A percentile compares a stretch with the other conserved stretches of the same genome.
Conservation (phyloP, 352 stramenopile genomes). For the Globisporangium canariense region DNA sequence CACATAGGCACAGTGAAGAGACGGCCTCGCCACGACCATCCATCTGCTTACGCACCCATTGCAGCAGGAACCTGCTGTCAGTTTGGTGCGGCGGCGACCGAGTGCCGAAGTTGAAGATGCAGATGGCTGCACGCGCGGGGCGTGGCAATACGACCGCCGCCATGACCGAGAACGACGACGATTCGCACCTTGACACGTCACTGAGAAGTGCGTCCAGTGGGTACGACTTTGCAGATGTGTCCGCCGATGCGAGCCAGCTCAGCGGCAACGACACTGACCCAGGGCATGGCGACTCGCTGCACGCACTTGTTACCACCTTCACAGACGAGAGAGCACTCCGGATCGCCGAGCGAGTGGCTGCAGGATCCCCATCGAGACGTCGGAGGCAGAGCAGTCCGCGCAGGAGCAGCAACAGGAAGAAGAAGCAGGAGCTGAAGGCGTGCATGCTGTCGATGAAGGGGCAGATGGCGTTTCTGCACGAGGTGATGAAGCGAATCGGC, state of each 20-base stretch:
- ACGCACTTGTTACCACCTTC: background rate
- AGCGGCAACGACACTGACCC: background rate
- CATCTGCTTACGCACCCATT: background rate
- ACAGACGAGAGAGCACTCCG: background rate
- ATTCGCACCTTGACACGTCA: background rate
- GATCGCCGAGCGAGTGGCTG: background rate
- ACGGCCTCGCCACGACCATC: background rate
- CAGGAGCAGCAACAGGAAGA: background rate
- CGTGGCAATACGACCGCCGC: background rate
- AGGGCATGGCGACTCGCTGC: background rate
- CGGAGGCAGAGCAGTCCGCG: constrained; percentile 10
- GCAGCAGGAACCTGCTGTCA: background rate
- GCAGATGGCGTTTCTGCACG: constrained; percentile 18
- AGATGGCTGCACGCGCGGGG: constrained; percentile 1
- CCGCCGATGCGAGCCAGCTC: background rate
- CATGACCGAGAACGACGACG: background rate
- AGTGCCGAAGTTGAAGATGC: background rate
- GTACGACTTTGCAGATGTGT: constrained; percentile 8
- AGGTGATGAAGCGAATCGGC: constrained; percentile 11
- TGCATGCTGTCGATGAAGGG: constrained; percentile 22
- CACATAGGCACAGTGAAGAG: no score
- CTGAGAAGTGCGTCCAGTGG: background rate
- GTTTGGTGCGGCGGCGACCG: background rate
- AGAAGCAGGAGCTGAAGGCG: constrained; percentile 7
- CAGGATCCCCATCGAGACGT: background rate